phyloP scores from a whole-genome alignment of 2,329 filamentous ascomycete genomes.

The Cercospora sesami region DNA sequence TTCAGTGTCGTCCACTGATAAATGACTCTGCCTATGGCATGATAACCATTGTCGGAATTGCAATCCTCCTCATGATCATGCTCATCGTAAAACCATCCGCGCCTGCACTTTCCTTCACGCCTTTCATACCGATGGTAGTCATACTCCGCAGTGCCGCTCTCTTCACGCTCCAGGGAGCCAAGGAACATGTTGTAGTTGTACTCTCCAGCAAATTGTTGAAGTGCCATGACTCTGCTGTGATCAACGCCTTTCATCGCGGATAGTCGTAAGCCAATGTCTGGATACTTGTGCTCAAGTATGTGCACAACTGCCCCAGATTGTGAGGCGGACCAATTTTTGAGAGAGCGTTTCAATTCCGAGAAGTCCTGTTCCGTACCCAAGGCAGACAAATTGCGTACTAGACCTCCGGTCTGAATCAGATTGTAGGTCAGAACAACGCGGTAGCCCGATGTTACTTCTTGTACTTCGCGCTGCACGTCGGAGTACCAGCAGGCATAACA shows the following conservation, averaged over 20 bases:
- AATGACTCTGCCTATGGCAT: background rate
- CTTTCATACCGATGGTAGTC: background rate
- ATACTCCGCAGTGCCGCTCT: background rate
- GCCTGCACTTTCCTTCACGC: background rate
- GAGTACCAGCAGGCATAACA: background rate
- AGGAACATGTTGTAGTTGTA: background rate
- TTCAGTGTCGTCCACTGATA: background rate
- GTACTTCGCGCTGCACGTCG: background rate
- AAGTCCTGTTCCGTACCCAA: background rate
- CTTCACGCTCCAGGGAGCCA: background rate
- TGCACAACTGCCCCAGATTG: background rate
- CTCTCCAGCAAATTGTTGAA: background rate
- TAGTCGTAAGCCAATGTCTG: background rate
- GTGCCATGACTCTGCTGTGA: background rate
- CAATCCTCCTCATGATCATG: too few relatives aligned
- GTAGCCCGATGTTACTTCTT: background rate
- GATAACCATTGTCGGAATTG: background rate
- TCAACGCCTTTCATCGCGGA: background rate
- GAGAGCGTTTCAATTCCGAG: background rate
- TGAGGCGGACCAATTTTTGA: background rate
- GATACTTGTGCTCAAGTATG: background rate
- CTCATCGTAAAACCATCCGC: background rate
- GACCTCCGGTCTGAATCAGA: background rate
- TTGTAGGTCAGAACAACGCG: background rate
- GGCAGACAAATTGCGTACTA: background rate